Base-by-base conservation (phyloP, 345 rosid genomes). In the Turnera subulata region DNA sequence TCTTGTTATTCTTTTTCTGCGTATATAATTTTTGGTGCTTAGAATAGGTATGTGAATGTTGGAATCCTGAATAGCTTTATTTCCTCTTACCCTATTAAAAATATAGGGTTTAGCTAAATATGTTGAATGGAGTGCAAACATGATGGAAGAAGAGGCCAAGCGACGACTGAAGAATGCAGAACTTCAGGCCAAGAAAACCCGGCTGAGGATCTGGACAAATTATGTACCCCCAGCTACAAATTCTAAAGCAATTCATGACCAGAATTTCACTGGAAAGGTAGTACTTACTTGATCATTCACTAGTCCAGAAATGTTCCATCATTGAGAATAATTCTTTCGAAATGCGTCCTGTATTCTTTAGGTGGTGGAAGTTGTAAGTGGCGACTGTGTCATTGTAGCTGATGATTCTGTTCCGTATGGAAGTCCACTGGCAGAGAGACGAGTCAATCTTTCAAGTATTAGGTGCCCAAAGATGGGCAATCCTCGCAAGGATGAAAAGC, bases 301-400 rank as follows among this genome's bases (percentile, higher is more conserved):
- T 46, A 13, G 43, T 42, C 9, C 14, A 22, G 22, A 11, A 46
- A 18, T 46, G 37, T 43, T 12, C 32, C 38, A 23, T 23, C n/a
- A 11, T 33, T 17, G 24, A 7, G 16, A 33, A 43, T 15, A 32
- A 13, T 61, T 13, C 6, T 45, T 24, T 35, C 50, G 50, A 35
- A 48, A 50, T 46, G 22, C 13, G 46, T 66, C 23, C 14, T 44
- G 45, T 55, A 48, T 62, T 59, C 67, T 59, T 35, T 77, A 91
- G 98, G 98, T 91, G 9, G 89, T 88, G 61, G 98, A 91, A 74
- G 92, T 91, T 67, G 97, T 85, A 21, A 94, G 99, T 63, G 99
- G 99, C 33, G 99, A 94, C 77, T 90, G 96, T 67, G 24, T 94
- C 43, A 64, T 84, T 60, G 88, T 94, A 48, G 97, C 96, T 42